Conservation (phyloP, 176 grass and related monocot genomes). For the Oryza rufipogon region DNA sequence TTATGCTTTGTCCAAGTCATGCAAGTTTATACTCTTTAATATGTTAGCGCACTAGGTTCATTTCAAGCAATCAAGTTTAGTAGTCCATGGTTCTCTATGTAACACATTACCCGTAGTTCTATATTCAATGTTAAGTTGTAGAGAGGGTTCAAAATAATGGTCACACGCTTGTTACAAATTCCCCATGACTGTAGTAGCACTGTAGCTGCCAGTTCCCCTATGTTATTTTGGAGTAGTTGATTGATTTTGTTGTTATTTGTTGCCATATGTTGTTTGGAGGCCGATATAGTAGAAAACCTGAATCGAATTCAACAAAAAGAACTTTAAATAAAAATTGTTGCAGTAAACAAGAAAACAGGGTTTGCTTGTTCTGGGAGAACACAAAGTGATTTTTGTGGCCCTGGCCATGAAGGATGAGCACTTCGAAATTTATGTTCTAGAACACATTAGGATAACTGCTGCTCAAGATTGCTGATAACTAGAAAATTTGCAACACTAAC, state of each 20-base stretch:
- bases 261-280: neutral
- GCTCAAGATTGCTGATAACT: conserved; percentile 24
- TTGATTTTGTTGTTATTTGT: neutral
- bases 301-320: neutral
- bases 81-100: neutral
- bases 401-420: neutral
- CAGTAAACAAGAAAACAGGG: neutral
- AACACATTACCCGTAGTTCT: neutral
- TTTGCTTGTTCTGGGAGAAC: neutral
- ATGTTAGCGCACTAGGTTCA: neutral
- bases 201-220: neutral
- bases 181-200: neutral
- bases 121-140: conserved; percentile 13
- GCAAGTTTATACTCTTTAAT: neutral
- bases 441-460: conserved; percentile 1
- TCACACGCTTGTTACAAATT: neutral
- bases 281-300: neutral
- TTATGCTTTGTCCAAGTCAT: neutral
- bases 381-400: neutral
- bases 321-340: neutral
- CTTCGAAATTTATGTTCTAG: conserved; percentile 23
- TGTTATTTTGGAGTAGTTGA: neutral
- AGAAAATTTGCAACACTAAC: neutral
- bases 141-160: neutral
- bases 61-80: neutral